Percentiles rank a stretch among this genome's conserved stretches.
Conservation (phyloP, 257 asterid species). For the Solanum chaucha region DNA sequence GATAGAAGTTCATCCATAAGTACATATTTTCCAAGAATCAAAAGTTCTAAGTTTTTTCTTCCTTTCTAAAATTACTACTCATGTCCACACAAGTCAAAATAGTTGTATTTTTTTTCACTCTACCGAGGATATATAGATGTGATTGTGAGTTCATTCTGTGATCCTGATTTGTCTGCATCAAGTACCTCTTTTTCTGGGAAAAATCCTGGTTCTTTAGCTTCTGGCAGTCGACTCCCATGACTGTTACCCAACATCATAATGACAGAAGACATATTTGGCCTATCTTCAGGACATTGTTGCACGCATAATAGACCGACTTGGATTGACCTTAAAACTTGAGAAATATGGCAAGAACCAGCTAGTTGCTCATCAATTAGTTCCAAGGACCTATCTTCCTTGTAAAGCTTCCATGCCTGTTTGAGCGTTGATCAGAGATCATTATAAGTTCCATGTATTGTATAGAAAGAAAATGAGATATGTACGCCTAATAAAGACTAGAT, state of each 20-base stretch:
- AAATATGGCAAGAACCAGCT: not conserved
- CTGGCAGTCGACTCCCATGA: not conserved
- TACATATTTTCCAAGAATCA: not conserved
- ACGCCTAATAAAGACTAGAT: not conserved
- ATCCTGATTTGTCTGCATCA: not conserved
- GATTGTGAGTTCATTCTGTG: not conserved
- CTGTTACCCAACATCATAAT: not conserved
- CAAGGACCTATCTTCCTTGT: not conserved
- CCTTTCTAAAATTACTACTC: not conserved
- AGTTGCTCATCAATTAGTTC: not conserved
- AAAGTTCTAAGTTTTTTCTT: not conserved
- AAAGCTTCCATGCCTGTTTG: conserved; percentile 4
- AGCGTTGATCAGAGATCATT: not conserved
- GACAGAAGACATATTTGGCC: not conserved
- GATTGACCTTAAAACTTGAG: conserved; percentile 1
- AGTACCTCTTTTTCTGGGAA: not conserved
- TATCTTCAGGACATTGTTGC: not conserved
- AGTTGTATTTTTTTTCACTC: not conserved
- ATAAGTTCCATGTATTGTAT: not conserved
- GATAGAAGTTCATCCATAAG: no score
- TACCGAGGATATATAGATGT: not conserved
- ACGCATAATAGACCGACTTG: conserved; percentile 1
- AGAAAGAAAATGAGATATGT: not conserved
- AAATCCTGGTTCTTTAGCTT: conserved; percentile 1
- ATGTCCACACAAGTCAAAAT: not conserved